Evolutionary conservation across 768 basidiomycete genomes (phyloP).

Genomic region (Lepiota brunneoincarnata): DNA sequence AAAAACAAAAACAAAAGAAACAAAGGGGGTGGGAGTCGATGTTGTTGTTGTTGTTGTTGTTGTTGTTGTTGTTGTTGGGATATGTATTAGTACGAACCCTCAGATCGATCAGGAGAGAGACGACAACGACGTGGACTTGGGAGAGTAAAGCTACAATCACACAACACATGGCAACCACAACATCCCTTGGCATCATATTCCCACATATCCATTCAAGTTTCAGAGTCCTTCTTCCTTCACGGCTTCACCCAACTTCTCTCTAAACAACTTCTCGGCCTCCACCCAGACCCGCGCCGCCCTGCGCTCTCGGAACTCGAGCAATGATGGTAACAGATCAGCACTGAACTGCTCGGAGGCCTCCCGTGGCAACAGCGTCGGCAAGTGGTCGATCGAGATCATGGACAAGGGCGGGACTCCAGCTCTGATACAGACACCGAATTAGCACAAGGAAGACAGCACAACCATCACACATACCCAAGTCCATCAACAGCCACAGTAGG

Average conservation of each 20-base stretch:
- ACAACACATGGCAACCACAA: conserved; percentile 14
- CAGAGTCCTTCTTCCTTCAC: conserved; percentile 34
- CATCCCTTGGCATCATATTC: conserved; percentile 10
- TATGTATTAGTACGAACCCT: background rate
- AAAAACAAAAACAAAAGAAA: conserved; percentile 26
- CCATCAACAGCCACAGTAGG: conserved; percentile 85
- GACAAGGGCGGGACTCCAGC: conserved; percentile 65
- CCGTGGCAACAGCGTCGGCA: conserved; percentile 91
- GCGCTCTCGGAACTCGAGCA: conserved; percentile 76
- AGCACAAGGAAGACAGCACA: conserved; percentile 12
- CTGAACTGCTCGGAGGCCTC: conserved; percentile 98
- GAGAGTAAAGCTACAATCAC: conserved; percentile 6
- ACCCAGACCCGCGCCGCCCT: conserved; percentile 76
- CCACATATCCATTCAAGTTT: conserved; percentile 9
- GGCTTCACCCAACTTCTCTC: conserved; percentile 48
- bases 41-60: too few relatives aligned
- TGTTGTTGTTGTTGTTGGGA: too few relatives aligned
- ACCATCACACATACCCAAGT: conserved; percentile 53
- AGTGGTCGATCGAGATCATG: conserved; percentile 94
- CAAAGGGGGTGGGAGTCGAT: conserved; percentile 8
- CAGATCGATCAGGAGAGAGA: background rate
- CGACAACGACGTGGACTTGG: background rate
- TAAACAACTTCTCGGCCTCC: conserved; percentile 83
- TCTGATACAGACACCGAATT: conserved; percentile 32
- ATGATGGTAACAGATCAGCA: conserved; percentile 76